phyloP scores from a whole-genome alignment of 371 early-diverging fungal genomes.

The Mortierella sp. region DNA sequence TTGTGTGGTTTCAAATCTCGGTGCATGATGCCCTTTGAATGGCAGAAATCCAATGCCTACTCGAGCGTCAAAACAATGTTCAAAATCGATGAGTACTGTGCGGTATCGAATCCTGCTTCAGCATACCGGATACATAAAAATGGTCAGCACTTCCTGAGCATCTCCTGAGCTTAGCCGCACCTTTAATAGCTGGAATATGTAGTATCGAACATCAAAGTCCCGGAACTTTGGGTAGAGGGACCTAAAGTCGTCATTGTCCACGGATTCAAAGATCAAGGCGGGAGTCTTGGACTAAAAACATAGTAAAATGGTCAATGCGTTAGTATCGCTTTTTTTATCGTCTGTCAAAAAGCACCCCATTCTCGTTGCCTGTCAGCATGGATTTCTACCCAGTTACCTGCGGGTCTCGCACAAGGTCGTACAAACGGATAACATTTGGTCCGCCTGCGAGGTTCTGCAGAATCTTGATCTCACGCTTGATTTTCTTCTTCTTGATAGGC shows the following conservation, averaged over 20 bases:
- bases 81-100: neutral
- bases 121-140: no score
- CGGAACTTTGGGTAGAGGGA: conserved; percentile 78
- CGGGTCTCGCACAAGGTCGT: conserved; percentile 97
- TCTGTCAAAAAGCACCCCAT: neutral
- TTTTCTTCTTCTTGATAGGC: conserved; percentile 99
- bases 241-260: conserved; percentile 85
- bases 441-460: conserved; percentile 96
- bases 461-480: conserved; percentile 98
- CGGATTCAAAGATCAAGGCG: conserved; percentile 96
- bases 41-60: conserved; percentile 96
- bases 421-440: conserved; percentile 91
- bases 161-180: conserved; percentile 47
- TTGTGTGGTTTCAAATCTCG: conserved; percentile 99
- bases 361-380: neutral
- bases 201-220: conserved; percentile 95
- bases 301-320: neutral
- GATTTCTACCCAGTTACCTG: conserved; percentile 61
- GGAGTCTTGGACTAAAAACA: conserved; percentile 86
- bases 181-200: conserved; percentile 96
- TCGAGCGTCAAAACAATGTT: neutral
- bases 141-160: neutral
- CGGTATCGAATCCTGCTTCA: neutral
- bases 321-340: neutral
- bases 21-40: conserved; percentile 99